Conservation (phyloP, 805 yeast genomes). For the Cyberlindnera petersonii region DNA sequence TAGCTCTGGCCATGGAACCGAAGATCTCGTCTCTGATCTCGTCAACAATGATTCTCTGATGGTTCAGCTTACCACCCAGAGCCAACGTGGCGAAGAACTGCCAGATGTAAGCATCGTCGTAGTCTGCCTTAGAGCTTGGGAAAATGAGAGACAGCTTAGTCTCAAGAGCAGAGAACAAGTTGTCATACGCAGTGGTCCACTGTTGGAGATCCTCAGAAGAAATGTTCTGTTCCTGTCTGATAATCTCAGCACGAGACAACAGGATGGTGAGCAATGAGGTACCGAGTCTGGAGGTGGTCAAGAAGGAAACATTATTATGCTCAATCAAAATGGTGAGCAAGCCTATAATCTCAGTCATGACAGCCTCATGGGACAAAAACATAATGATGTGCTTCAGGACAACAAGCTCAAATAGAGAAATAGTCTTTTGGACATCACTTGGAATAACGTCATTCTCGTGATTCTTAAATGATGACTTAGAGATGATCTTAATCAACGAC, state of each 20-base stretch:
- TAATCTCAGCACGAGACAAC: conserved; percentile 86
- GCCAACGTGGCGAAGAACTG: conserved; percentile 94
- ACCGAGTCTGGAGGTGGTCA: conserved; percentile 67
- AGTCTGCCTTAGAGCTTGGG: conserved; percentile 57
- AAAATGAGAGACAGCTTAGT: conserved; percentile 73
- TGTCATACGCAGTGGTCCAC: conserved; percentile 83
- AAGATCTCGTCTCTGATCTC: conserved; percentile 92
- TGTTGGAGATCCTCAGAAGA: conserved; percentile 38
- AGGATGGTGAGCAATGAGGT: conserved; percentile 84
- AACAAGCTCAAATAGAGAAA: conserved; percentile 75
- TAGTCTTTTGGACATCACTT: conserved; percentile 48
- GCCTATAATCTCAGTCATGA: conserved; percentile 73
- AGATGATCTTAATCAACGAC: conserved; percentile 72
- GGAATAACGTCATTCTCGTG: conserved; percentile 53
- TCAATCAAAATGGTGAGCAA: conserved; percentile 66
- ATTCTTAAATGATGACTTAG: conserved; percentile 73
- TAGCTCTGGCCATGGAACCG: conserved; percentile 78
- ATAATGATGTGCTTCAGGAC: conserved; percentile 82
- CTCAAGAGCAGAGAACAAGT: conserved; percentile 72
- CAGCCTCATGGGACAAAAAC: conserved; percentile 71
- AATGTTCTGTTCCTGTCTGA: conserved; percentile 72
- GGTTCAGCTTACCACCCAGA: conserved; percentile 82
- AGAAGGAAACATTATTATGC: conserved; percentile 59
- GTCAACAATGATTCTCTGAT: conserved; percentile 90
- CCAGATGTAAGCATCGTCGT: conserved; percentile 66